Base-by-base conservation (phyloP, 2,329 filamentous ascomycete genomes). In the Fusarium sp. region DNA sequence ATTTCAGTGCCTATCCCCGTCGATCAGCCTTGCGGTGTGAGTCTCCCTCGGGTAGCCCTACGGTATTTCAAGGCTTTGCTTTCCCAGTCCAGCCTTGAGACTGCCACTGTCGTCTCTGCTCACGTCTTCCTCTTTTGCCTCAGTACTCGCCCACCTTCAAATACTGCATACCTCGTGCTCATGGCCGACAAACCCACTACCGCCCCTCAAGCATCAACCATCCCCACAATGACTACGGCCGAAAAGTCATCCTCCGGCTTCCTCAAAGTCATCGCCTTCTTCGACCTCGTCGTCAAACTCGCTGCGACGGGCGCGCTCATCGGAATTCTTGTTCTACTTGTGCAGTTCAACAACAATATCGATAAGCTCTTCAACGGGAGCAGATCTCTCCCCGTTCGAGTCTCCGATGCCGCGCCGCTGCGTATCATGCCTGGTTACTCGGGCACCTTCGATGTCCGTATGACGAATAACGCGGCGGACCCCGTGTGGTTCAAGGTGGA, bases 201-300 rank as follows among this genome's bases (percentile, higher is more conserved):
- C 35, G 31, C 49, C n/a, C 44, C 19, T 21, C 35, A 45, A 45
- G 23, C 49, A 38, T 31, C 42, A 41, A 45, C 45, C 54, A 33
- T 25, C 48, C n/a, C 70, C 21, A 41, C 63, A 29, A 46, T 45
- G 42, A 73, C 68, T 48, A 31, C 66, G 5, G 14, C 59, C 46
- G 59, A 72, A 27, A 69, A 69, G 38, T 25, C 37, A 10, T 68
- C 65, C 7, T 69, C 67, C 4, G 33, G 67, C 41, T 73, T 72
- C 23, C 23, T 72, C 41, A 73, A 73, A 23, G 23, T 73, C 35
- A 62, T 73, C 3, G 71, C 71, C 46, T 69, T 73, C 23, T 37
- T 73, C 35, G 71, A 73, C 54, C 55, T 73, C 4, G 10, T 73
- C 15, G 60, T 71, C 54, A 73, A 73, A 54, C 67, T 73, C 37